phyloP scores from a whole-genome alignment of 2,329 filamentous ascomycete species.

The Colletotrichum noveboracense region DNA sequence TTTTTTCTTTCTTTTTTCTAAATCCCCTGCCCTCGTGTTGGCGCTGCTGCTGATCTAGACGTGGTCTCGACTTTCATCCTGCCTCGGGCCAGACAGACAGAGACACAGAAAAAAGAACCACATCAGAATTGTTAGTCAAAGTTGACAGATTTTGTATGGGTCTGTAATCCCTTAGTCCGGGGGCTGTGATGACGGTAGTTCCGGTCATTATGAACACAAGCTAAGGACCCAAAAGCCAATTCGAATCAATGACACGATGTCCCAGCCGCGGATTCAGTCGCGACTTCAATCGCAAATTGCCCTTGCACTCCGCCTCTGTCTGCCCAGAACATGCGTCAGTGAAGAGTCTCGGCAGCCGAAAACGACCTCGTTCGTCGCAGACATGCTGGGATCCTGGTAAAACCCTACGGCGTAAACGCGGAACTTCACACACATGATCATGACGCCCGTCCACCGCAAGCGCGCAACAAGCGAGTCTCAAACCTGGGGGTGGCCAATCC shows the following conservation, averaged over 20 bases:
- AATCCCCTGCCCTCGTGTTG: background rate
- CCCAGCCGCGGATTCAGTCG: background rate
- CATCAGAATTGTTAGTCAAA: background rate
- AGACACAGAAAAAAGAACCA: background rate
- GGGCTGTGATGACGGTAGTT: background rate
- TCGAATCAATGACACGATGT: background rate
- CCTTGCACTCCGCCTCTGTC: background rate
- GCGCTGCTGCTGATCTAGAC: background rate
- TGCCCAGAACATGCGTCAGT: background rate
- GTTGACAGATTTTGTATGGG: background rate
- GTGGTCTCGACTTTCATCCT: background rate
- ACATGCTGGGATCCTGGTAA: background rate
- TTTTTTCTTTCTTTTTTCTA: background rate
- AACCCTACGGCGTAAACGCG: background rate
- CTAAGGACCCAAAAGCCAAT: background rate
- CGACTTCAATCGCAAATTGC: background rate
- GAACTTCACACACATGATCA: background rate
- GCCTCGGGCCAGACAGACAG: background rate
- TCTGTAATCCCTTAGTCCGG: background rate
- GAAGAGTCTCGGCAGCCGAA: background rate
- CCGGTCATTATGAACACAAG: background rate
- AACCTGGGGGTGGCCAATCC: background rate
- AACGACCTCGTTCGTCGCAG: background rate
- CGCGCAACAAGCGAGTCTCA: background rate
- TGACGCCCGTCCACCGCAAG: background rate